Evolutionary conservation across 495 filamentous ascomycete species (phyloP), one percentile per base, ranked within the genome.

Genomic region (Halenospora varia): DNA sequence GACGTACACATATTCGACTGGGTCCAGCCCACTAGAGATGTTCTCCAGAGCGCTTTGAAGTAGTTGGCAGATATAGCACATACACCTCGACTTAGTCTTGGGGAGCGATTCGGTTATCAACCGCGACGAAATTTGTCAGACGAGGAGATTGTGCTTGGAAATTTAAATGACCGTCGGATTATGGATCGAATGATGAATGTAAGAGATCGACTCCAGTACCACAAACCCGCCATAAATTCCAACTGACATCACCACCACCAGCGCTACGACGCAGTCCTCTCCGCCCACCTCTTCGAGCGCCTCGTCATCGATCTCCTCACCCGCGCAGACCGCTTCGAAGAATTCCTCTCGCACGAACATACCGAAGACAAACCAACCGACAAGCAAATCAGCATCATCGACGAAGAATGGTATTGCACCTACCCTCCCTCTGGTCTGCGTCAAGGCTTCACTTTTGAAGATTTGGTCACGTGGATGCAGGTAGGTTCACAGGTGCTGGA

Each of bases 301-400:
- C 20, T 62, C 1, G 10, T 62, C 1, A 22, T 57, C 40, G 60
- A 62, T 24, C 49, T 62, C n/a, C 6, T 62, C 9, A 17, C 25
- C 10, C 35, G 24, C n/a, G 54, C 53, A 39, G 24, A 62, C 18
- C 17, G 18, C 9, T 57, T 62, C 19, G 60, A 62, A 26, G n/a
- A 24, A 15, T 2, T 3, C 4, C 51, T 62, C 6, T 23, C 48
- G 15, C 40, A 22, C 4, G 60, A 62, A 29, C 60, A 62, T 51
- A 23, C 51, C 18, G 60, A 62, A 45, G 59, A 62, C 50, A 57
- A 49, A 35, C 55, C 57, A 1, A 45, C 57, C 23, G 26, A 50
- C 13, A 62, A 62, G 39, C 60, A 62, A 19, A 23, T 62, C 15
- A 17, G 23, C 11, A 0, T 53, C 0, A 17, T 49, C 10, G 60